Percentiles rank a stretch among this genome's conserved stretches.
phyloP scores from a whole-genome alignment of 768 basidiomycete species.

The Suillus ampliporus region DNA sequence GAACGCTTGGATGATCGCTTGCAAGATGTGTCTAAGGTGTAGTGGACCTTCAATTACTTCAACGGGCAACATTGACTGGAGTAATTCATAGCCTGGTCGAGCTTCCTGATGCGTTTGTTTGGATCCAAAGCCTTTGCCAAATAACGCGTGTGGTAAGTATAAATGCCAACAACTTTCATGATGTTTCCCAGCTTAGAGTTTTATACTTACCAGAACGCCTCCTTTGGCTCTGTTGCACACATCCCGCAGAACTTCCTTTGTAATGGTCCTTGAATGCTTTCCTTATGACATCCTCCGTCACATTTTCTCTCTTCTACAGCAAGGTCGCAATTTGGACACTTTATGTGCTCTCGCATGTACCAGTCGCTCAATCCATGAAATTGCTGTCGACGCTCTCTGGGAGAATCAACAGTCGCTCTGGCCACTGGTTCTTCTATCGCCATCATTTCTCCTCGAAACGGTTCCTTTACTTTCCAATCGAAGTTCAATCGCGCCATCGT shows the following conservation, averaged over 20 bases:
- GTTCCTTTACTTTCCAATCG: not conserved
- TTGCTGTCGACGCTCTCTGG: not conserved
- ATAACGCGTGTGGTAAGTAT: not conserved
- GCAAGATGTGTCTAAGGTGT: slow-evolving; percentile 30
- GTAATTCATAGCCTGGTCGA: not conserved
- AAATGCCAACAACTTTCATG: too few species aligned
- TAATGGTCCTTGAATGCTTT: not conserved
- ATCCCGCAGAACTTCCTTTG: not conserved
- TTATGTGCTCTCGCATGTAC: not conserved
- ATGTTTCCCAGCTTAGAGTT: too few species aligned
- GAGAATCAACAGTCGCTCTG: not conserved
- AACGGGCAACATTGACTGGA: not conserved
- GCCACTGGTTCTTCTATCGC: not conserved
- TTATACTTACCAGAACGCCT: too few species aligned
- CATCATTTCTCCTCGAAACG: not conserved
- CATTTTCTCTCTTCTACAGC: slow-evolving; percentile 1
- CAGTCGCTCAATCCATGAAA: not conserved
- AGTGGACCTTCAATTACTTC: slow-evolving; percentile 16
- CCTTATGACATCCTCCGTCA: not conserved
- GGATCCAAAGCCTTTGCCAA: not conserved
- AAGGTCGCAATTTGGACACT: not conserved
- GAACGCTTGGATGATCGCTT: slow-evolving; percentile 41
- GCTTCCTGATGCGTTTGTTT: not conserved
- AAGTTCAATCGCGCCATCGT: not conserved
- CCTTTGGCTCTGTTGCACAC: too few species aligned